A percentile compares a stretch with the other conserved stretches of the same genome.
phyloP scores from a whole-genome alignment of 192 early-diverging fungal genomes.

The Entomortierella chlamydospora region DNA sequence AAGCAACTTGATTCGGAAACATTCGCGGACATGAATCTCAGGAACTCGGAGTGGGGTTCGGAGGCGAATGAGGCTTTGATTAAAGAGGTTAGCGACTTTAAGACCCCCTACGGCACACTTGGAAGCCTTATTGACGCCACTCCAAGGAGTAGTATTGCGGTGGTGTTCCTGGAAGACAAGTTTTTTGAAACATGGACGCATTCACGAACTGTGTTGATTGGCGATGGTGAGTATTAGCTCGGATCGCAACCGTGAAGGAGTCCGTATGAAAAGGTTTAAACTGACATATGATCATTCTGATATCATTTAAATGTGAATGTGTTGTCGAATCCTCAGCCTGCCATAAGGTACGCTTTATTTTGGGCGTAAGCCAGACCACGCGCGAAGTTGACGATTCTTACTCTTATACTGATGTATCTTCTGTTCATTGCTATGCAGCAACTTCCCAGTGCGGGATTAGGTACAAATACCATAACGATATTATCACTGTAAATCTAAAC shows the following conservation, averaged over 20 bases:
- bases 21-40: neutral
- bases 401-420: no score
- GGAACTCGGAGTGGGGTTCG: constrained; percentile 2
- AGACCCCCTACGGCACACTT: constrained; percentile 3
- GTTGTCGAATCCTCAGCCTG: no score
- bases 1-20: neutral
- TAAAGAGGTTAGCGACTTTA: constrained; percentile 2
- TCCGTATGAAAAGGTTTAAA: neutral
- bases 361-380: no score
- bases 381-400: no score
- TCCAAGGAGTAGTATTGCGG: constrained; percentile 6
- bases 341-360: no score
- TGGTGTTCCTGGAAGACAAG: constrained; percentile 18
- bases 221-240: constrained; percentile 6
- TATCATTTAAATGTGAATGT: neutral
- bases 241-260: neutral
- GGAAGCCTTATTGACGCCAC: constrained; percentile 22
- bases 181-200: constrained; percentile 20
- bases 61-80: constrained; percentile 2
- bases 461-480: constrained; percentile 6
- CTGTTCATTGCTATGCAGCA: no score
- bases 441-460: no score
- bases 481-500: no score
- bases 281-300: neutral
- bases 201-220: constrained; percentile 9